These are phyloP conservation scores for Lathyrus oleraceus DNA, from an alignment of 306 rosid species.

Conservation along the genomic window DNA sequence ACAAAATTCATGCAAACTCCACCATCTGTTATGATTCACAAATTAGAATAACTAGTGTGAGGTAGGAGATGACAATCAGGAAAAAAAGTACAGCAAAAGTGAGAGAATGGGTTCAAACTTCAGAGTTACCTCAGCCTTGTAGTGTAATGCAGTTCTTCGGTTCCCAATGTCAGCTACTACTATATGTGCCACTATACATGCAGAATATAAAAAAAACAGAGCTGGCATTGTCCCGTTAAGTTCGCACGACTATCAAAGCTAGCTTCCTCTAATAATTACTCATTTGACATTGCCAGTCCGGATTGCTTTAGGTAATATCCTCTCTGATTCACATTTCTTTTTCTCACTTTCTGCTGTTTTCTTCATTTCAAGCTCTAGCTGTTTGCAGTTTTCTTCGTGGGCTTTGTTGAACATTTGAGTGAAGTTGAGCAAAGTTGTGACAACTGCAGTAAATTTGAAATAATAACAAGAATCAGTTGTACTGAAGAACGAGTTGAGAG, in stretches of 20 bases:
- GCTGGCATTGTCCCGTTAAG: conserved; percentile 25
- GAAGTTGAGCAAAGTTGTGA: conserved; percentile 75
- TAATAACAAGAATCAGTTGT: conserved; percentile 29
- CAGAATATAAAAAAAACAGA: conserved; percentile 28
- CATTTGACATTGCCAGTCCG: conserved; percentile 56
- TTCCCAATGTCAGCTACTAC: conserved; percentile 29
- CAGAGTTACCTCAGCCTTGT: conserved; percentile 36
- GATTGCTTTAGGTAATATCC: conserved; percentile 45
- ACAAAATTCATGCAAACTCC: conserved; percentile 37
- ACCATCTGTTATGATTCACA: conserved; percentile 30
- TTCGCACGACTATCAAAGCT: conserved; percentile 30
- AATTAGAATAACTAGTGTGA: conserved; percentile 13
- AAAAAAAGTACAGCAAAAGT: conserved; percentile 14
- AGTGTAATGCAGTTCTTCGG: conserved; percentile 25
- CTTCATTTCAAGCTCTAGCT: conserved; percentile 72
- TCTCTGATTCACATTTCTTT: conserved; percentile 53
- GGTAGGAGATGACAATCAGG: conserved; percentile 12
- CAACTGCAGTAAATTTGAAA: conserved; percentile 52
- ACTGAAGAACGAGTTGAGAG: not conserved
- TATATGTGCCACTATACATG: conserved; percentile 30
- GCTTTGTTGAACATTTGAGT: conserved; percentile 74
- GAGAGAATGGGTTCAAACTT: not conserved
- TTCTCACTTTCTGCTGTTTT: conserved; percentile 63
- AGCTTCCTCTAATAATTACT: conserved; percentile 26
- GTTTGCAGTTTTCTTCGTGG: conserved; percentile 76